Base-by-base conservation (phyloP, 2,329 filamentous ascomycete genomes). In the Albifimbria verrucaria region DNA sequence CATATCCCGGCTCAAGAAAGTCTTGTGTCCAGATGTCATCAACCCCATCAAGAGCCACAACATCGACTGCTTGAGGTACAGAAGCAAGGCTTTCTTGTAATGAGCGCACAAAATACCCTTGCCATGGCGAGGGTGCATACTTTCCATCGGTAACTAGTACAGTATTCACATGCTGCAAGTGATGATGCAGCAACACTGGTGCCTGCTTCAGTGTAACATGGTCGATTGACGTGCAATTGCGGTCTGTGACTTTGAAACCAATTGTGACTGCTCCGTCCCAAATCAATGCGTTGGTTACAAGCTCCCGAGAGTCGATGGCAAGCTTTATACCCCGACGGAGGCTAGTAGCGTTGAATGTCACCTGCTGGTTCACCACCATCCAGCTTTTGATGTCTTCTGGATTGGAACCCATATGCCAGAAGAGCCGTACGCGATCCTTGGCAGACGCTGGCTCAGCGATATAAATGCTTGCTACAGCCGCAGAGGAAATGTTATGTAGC, bases 11-110 rank as follows among this genome's bases (percentile, higher is more conserved):
- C 56, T 74, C 70, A 24, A 75, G 53, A 36, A 71, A 66, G 50
- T 76, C 72, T 53, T 74, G 72, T 2, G 65, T 61, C 72, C 71
- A 75, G 44, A 66, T 58, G 52, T 73, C 69, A 25, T 52, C 55
- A 21, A 54, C 59, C 2, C 52, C 49, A 20, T 63, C 56, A 52
- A 72, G 53, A 3, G 55, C 46, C 9, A 59, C 50, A 0, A 69
- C 0, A 4, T 39, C 5, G 32, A n/a, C 32, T 5, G 32, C 12
- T 39, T 39, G 32, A n/a, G 5, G 12, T 7, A 39, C 12, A 39
- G 11, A 12, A 5, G 4, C 32, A 7, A 39, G 12, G 15, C 12
- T 12, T 15, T 39, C 32, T 39, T 39, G 32, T 4, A 39, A 12
- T 5, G 32, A 39, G 5, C 5, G 12, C 32, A 12, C 32, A 12